Conservation (phyloP, 768 basidiomycete genomes). For the Pulveroboletus sp. region DNA sequence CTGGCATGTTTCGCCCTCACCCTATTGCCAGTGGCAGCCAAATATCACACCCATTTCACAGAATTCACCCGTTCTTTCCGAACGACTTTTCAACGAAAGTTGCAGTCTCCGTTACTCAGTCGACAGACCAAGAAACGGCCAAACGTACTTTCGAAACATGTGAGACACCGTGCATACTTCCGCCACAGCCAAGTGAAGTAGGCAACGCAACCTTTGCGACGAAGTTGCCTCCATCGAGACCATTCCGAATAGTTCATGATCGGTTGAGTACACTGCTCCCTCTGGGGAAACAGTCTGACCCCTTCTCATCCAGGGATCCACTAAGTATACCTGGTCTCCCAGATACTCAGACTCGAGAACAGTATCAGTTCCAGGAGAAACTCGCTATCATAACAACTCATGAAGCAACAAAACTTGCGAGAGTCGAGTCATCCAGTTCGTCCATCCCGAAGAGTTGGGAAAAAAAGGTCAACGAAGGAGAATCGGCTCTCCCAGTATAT, state of each 20-base stretch:
- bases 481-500: slow-evolving; percentile 30
- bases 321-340: neutral
- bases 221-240: neutral
- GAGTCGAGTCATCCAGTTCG: slow-evolving; percentile 1
- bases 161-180: neutral
- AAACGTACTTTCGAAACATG: neutral
- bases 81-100: slow-evolving; percentile 13
- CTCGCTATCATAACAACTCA: neutral
- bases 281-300: neutral
- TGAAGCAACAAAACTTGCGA: neutral
- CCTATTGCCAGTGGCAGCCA: slow-evolving; percentile 9
- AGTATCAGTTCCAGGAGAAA: neutral
- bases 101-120: neutral
- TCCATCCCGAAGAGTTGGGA: slow-evolving; percentile 1
- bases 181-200: neutral
- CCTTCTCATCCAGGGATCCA: slow-evolving; percentile 2
- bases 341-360: neutral
- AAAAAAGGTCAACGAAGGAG: slow-evolving; percentile 1
- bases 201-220: neutral
- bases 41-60: slow-evolving; percentile 3
- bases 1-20: slow-evolving; percentile 10
- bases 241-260: neutral
- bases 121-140: neutral
- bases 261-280: slow-evolving; percentile 14
- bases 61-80: slow-evolving; percentile 19